Evolutionary conservation across 257 asterid genomes (phyloP).

Genomic region (Salvia splendens): DNA sequence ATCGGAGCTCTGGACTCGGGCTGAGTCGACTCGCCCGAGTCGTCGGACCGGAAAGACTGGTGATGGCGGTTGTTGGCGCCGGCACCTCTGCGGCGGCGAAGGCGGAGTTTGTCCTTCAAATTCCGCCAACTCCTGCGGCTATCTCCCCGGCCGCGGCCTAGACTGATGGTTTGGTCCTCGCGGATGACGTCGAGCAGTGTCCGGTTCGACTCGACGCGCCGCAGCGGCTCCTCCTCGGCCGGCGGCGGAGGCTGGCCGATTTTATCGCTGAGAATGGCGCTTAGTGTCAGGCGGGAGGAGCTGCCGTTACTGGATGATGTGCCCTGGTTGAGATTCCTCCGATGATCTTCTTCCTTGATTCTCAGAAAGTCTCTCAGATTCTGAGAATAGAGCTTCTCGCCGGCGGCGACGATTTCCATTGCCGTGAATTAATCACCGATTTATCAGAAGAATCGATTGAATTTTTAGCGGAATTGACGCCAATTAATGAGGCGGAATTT

Average conservation of each 20-base stretch:
- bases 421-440: constrained; percentile 14
- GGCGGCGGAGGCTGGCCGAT: constrained; percentile 22
- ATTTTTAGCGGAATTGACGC: background rate
- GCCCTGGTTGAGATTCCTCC: constrained; percentile 30
- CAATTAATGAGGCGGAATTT: constrained; percentile 9
- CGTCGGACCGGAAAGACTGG: background rate
- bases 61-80: constrained; percentile 30
- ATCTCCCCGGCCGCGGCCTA: constrained; percentile 35
- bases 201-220: constrained; percentile 46
- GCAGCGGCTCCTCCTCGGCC: constrained; percentile 37
- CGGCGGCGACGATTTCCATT: constrained; percentile 35
- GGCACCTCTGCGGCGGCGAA: constrained; percentile 53
- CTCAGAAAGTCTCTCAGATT: constrained; percentile 45
- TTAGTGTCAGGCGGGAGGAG: constrained; percentile 36
- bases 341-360: constrained; percentile 44
- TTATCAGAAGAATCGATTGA: background rate
- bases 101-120: constrained; percentile 61
- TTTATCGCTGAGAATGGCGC: constrained; percentile 43
- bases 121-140: constrained; percentile 54
- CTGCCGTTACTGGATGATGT: constrained; percentile 30
- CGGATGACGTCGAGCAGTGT: constrained; percentile 69
- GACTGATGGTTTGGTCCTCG: constrained; percentile 51
- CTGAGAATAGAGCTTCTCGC: constrained; percentile 40
- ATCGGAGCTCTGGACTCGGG: constrained; percentile 20
- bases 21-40: constrained; percentile 34